Percentiles rank a stretch among this genome's conserved stretches.
These are phyloP conservation scores for Trichocladium antarcticum DNA, from an alignment of 495 filamentous ascomycete species.

Conservation along the genomic window DNA sequence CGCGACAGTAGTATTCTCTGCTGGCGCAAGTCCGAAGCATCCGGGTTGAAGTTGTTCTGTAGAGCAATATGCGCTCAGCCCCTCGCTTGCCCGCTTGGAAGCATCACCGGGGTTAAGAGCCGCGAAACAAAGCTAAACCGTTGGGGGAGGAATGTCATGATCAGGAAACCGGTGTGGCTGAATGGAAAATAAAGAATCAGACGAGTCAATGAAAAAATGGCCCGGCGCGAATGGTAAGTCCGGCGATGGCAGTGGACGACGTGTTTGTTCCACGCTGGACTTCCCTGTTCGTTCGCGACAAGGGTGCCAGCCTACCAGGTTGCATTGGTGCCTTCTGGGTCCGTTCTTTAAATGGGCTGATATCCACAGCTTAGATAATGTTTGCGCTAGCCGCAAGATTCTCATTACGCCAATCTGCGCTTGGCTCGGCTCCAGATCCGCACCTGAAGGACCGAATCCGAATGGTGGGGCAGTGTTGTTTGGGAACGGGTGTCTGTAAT, in stretches of 20 bases:
- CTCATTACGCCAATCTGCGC: too few relatives aligned
- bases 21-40: constrained; percentile 13
- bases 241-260: constrained; percentile 5
- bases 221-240: constrained; percentile 4
- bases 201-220: constrained; percentile 5
- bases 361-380: not conserved
- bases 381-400: not conserved
- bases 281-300: constrained; percentile 7
- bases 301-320: constrained; percentile 1
- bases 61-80: constrained; percentile 1
- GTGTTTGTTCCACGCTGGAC: constrained; percentile 11
- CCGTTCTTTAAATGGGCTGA: not conserved
- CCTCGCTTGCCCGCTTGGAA: not conserved
- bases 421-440: too few relatives aligned
- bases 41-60: constrained; percentile 1
- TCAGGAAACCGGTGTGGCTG: not conserved
- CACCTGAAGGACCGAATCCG: too few relatives aligned
- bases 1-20: not conserved
- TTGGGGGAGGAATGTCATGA: constrained; percentile 5
- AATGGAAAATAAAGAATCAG: constrained; percentile 5
- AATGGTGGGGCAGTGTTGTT: too few relatives aligned
- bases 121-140: not conserved
- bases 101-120: constrained; percentile 9
- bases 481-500: too few relatives aligned
- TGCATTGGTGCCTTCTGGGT: constrained; percentile 3